These are phyloP conservation scores for Colletotrichum sp. DNA, from an alignment of 2,329 filamentous ascomycete species.

Conservation along the genomic window DNA sequence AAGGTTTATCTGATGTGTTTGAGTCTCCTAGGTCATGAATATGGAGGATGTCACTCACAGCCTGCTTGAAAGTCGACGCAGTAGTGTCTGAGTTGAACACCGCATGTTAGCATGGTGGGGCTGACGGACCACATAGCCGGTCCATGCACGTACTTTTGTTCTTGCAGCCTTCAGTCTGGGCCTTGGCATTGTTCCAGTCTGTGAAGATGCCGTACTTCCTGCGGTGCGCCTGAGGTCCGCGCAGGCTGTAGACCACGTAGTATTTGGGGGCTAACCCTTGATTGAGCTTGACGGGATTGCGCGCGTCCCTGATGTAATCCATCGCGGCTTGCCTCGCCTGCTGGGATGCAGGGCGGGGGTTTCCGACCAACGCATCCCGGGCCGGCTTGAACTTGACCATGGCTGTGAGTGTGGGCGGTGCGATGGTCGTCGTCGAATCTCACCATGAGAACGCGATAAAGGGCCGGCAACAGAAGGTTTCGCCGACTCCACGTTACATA, in stretches of 20 bases:
- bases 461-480: not conserved
- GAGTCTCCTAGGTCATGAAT: not conserved
- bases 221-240: not conserved
- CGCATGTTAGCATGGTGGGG: not conserved
- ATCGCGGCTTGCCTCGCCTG: not conserved
- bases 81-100: not conserved
- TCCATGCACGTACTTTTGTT: not conserved
- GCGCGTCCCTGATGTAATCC: not conserved
- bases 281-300: not conserved
- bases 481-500: accelerated
- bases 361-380: not conserved
- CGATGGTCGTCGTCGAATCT: not conserved
- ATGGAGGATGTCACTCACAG: not conserved
- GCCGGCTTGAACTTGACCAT: not conserved
- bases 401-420: not conserved
- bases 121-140: not conserved
- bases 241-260: not conserved
- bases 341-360: not conserved
- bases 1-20: not conserved
- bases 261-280: not conserved
- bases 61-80: not conserved
- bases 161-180: not conserved
- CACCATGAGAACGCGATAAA: not conserved
- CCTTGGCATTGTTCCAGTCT: not conserved
- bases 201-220: not conserved